phyloP scores from a whole-genome alignment of 176 grass and related monocot species.

The Hyparrhenia diplandra region DNA sequence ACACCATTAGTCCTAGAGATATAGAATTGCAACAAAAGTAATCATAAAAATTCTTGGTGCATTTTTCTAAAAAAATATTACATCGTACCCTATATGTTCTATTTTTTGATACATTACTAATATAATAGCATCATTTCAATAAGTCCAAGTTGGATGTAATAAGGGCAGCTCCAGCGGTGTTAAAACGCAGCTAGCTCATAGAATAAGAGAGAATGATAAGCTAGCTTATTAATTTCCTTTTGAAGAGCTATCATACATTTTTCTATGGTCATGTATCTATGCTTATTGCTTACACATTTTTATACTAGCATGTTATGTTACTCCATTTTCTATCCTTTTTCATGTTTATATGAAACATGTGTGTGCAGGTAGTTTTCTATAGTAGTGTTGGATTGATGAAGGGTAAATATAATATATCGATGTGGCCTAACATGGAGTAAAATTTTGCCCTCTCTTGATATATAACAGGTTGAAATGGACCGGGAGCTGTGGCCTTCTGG shows the following conservation, averaged over 20 bases:
- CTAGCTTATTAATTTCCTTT: too few relatives aligned
- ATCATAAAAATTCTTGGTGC: background rate
- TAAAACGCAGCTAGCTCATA: too few relatives aligned
- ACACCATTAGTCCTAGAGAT: background rate
- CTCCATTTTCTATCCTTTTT: too few relatives aligned
- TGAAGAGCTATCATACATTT: too few relatives aligned
- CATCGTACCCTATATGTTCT: background rate
- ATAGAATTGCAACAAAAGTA: too few relatives aligned
- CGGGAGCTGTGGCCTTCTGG: constrained; percentile 25
- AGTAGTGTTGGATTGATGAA: background rate
- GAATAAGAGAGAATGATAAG: too few relatives aligned
- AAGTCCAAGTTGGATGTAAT: background rate
- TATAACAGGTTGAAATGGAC: constrained; percentile 20
- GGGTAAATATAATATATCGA: background rate
- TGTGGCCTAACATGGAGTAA: background rate
- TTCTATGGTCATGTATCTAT: too few relatives aligned
- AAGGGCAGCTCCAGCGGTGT: too few relatives aligned
- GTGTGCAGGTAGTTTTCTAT: too few relatives aligned
- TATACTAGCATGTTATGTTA: background rate
- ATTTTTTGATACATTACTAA: too few relatives aligned
- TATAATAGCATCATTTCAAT: too few relatives aligned
- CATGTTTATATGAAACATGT: too few relatives aligned
- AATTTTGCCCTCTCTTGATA: background rate
- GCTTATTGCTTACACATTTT: background rate
- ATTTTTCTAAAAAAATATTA: background rate